phyloP scores from a whole-genome alignment of 805 yeast genomes.

The Jamesozyma gamospora region DNA sequence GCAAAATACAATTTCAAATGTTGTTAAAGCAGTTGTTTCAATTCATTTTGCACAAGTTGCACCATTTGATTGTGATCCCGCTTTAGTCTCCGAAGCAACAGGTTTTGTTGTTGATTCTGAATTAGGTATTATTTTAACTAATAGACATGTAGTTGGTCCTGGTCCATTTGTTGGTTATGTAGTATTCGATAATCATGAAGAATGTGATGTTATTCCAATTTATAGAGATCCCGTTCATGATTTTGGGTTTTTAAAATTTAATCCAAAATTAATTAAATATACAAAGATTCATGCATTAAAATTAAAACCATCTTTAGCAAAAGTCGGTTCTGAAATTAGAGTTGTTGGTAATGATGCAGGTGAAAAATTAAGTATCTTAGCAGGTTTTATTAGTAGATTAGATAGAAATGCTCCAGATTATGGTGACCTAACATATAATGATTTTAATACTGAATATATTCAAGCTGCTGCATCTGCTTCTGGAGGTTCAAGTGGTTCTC shows the following conservation, averaged over 20 bases:
- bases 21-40: slow-evolving; percentile 79
- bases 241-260: slow-evolving; percentile 77
- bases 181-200: slow-evolving; percentile 90
- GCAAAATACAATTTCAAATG: slow-evolving; percentile 73
- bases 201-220: slow-evolving; percentile 73
- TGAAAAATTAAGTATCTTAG: slow-evolving; percentile 77
- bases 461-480: slow-evolving; percentile 96
- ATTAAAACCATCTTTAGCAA: slow-evolving; percentile 71
- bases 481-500: slow-evolving; percentile 94
- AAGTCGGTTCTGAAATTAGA: slow-evolving; percentile 87
- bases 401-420: slow-evolving; percentile 94
- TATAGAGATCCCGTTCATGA: slow-evolving; percentile 94
- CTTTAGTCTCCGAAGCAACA: slow-evolving; percentile 82
- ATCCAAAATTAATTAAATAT: slow-evolving; percentile 62
- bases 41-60: slow-evolving; percentile 82
- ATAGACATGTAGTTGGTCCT: slow-evolving; percentile 91
- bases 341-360: slow-evolving; percentile 97
- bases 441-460: slow-evolving; percentile 86
- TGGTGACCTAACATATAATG: slow-evolving; percentile 79
- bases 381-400: slow-evolving; percentile 69
- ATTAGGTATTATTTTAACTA: slow-evolving; percentile 76
- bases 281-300: slow-evolving; percentile 59
- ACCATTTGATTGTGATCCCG: slow-evolving; percentile 75
- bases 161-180: slow-evolving; percentile 91
- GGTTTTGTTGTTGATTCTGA: slow-evolving; percentile 86